Conservation (phyloP, 1,284 basidiomycete genomes). For the Fistulina hepatica region DNA sequence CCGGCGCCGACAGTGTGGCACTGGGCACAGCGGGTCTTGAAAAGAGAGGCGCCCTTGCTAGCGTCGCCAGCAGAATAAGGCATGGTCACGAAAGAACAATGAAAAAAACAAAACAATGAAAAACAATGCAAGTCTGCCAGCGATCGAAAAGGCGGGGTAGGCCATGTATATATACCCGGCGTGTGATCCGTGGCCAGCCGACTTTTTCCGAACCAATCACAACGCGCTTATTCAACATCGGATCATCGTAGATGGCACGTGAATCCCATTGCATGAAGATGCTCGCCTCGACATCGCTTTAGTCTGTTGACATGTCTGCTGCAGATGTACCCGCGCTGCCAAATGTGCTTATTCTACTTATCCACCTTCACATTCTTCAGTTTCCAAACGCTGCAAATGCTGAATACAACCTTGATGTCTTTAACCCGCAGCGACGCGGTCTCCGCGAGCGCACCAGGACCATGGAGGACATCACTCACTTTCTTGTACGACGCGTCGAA, state of each 20-base stretch:
- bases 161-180: too few relatives aligned
- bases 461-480: slow-evolving; percentile 42
- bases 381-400: slow-evolving; percentile 27
- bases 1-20: slow-evolving; percentile 89
- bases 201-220: too few relatives aligned
- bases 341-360: slow-evolving; percentile 29
- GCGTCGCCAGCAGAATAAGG: slow-evolving; percentile 60
- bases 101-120: too few relatives aligned
- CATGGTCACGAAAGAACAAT: too few relatives aligned
- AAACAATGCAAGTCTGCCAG: too few relatives aligned
- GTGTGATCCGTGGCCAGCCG: too few relatives aligned
- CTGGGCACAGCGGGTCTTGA: slow-evolving; percentile 96
- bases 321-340: slow-evolving; percentile 17
- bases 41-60: slow-evolving; percentile 80
- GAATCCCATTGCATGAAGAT: too few relatives aligned
- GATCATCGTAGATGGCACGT: too few relatives aligned
- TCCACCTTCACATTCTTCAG: slow-evolving; percentile 40
- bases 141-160: too few relatives aligned
- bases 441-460: slow-evolving; percentile 37
- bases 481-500: slow-evolving; percentile 36
- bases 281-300: too few relatives aligned
- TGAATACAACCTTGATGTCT: slow-evolving; percentile 38
- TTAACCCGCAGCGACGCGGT: slow-evolving; percentile 31
- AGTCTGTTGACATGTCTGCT: too few relatives aligned
- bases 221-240: too few relatives aligned